These are phyloP conservation scores for Aspergillus nanangensis DNA, from an alignment of 495 filamentous ascomycete species.

Conservation along the genomic window DNA sequence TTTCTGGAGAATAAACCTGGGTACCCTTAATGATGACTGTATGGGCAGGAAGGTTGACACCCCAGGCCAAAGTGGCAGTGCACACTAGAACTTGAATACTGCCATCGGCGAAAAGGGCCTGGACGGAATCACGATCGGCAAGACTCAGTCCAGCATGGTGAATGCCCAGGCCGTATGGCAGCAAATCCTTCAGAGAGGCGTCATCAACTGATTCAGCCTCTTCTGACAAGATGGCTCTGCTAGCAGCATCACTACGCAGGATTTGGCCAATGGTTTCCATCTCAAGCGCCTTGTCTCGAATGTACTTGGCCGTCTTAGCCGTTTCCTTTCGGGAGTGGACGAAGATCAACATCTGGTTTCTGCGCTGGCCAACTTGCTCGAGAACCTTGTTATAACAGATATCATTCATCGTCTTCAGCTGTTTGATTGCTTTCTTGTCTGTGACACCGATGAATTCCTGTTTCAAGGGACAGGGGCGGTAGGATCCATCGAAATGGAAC, in stretches of 20 bases:
- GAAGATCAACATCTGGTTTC: slow-evolving; percentile 97
- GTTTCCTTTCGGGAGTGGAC: slow-evolving; percentile 98
- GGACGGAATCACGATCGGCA: slow-evolving; percentile 87
- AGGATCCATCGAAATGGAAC: slow-evolving; percentile 96
- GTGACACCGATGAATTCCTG: slow-evolving; percentile 98
- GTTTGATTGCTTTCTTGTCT: slow-evolving; percentile 98
- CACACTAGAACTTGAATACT: slow-evolving; percentile 93
- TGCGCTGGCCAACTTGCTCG: slow-evolving; percentile 86
- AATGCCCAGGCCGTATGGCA: slow-evolving; percentile 96
- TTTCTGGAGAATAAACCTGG: slow-evolving; percentile 96
- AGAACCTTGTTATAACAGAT: slow-evolving; percentile 97
- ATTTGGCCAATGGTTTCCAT: slow-evolving; percentile 96
- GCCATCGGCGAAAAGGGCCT: slow-evolving; percentile 88
- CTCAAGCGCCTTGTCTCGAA: slow-evolving; percentile 92
- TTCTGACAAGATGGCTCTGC: slow-evolving; percentile 77
- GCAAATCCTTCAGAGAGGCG: slow-evolving; percentile 84
- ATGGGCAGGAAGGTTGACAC: slow-evolving; percentile 91
- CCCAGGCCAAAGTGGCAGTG: slow-evolving; percentile 94
- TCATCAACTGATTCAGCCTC: slow-evolving; percentile 82
- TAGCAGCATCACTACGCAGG: slow-evolving; percentile 87
- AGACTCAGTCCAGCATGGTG: slow-evolving; percentile 97
- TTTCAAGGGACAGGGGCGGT: slow-evolving; percentile 83
- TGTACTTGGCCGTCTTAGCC: slow-evolving; percentile 92
- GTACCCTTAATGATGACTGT: slow-evolving; percentile 98
- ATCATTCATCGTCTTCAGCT: slow-evolving; percentile 99